These are phyloP conservation scores for Eimeria mitis DNA, from an alignment of 169 alveolate species.

Conservation along the genomic window DNA sequence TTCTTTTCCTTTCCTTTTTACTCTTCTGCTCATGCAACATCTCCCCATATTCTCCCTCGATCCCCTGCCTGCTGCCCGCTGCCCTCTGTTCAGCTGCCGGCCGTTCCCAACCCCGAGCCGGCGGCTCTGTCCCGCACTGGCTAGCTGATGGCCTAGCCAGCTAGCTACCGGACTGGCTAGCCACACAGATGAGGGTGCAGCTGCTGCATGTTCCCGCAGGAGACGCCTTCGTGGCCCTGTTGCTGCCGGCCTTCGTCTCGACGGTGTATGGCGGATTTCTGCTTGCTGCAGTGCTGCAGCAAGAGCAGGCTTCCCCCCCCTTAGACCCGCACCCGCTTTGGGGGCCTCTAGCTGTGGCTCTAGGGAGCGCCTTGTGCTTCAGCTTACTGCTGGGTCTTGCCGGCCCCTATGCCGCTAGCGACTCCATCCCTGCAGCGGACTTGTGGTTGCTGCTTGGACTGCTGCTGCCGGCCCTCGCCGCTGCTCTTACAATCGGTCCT, in stretches of 20 bases:
- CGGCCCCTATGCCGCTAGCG: conserved; percentile 19
- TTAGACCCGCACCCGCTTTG: background rate
- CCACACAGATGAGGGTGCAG: conserved; percentile 57
- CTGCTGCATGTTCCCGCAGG: conserved; percentile 63
- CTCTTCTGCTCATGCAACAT: background rate
- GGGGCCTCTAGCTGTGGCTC: conserved; percentile 16
- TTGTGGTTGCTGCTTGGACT: conserved; percentile 41
- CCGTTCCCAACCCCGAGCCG: background rate
- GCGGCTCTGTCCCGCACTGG: background rate
- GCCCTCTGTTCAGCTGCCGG: background rate
- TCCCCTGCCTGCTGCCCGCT: background rate
- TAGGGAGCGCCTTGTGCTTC: conserved; percentile 36
- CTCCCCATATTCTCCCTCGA: background rate
- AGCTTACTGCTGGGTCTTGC: conserved; percentile 30
- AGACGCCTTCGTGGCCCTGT: conserved; percentile 52
- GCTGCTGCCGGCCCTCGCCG: conserved; percentile 46
- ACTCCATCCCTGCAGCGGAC: conserved; percentile 12
- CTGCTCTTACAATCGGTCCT: conserved; percentile 29
- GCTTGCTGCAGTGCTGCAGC: conserved; percentile 48
- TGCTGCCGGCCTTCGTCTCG: conserved; percentile 57
- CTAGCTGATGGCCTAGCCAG: conserved; percentile 25
- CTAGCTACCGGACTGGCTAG: background rate
- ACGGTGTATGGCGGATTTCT: conserved; percentile 52
- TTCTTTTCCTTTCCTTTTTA: background rate
- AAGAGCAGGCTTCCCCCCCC: background rate